These are phyloP conservation scores for Phyllachora maydis DNA, from an alignment of 2,329 filamentous ascomycete genomes.

Conservation along the genomic window DNA sequence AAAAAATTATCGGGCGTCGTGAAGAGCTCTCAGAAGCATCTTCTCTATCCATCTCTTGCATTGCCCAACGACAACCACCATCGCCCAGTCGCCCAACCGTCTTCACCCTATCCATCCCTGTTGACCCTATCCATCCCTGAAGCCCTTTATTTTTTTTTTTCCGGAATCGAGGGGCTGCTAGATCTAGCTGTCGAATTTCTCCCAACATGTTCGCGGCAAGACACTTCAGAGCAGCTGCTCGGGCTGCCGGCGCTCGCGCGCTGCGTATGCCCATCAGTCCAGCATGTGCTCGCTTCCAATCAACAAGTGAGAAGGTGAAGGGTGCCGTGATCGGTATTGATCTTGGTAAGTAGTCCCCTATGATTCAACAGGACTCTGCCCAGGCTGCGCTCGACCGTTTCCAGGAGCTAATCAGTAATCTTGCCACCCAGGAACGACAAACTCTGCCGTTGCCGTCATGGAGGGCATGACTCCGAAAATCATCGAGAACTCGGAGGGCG, in stretches of 20 bases:
- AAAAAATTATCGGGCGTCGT: constrained; percentile 1
- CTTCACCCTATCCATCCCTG: constrained; percentile 3
- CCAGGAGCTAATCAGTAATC: neutral
- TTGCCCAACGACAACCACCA: constrained; percentile 4
- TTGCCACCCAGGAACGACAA: constrained; percentile 50
- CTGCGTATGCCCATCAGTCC: constrained; percentile 51
- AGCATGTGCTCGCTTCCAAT: constrained; percentile 60
- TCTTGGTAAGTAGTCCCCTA: constrained; percentile 68
- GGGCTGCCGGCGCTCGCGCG: constrained; percentile 45
- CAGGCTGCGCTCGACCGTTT: constrained; percentile 1
- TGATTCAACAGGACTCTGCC: too few relatives aligned
- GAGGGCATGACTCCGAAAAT: constrained; percentile 91
- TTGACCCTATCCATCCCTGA: constrained; percentile 4
- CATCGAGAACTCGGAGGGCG: constrained; percentile 94
- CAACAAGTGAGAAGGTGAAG: constrained; percentile 68
- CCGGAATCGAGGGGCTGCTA: too few relatives aligned
- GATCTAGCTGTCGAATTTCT: too few relatives aligned
- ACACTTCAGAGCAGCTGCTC: constrained; percentile 43
- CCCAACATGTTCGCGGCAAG: constrained; percentile 9
- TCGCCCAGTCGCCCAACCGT: constrained; percentile 4
- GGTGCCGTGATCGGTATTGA: constrained; percentile 96
- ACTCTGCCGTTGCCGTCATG: constrained; percentile 94
- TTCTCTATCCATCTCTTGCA: constrained; percentile 3
- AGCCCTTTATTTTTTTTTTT: too few relatives aligned
- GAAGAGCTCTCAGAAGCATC: neutral